These are phyloP conservation scores for Erodium chrysanthum DNA, from an alignment of 441 rosid species.

Conservation along the genomic window DNA sequence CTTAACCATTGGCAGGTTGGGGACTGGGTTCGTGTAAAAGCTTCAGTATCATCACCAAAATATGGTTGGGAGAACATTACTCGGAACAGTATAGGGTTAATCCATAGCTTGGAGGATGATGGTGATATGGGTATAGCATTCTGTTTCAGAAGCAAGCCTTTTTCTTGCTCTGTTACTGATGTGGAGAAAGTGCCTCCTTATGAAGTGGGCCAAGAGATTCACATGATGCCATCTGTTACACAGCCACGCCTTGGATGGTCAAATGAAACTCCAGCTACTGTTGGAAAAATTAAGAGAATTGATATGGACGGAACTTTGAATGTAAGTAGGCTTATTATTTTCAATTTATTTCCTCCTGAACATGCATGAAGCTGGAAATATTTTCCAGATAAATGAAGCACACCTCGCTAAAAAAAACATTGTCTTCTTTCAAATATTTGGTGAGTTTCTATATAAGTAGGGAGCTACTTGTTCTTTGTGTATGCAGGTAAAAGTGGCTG, in stretches of 20 bases:
- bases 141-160: slow-evolving; percentile 91
- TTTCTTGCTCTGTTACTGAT: slow-evolving; percentile 86
- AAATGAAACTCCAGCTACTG: slow-evolving; percentile 82
- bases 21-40: slow-evolving; percentile 92
- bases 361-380: not conserved
- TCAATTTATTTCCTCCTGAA: not conserved
- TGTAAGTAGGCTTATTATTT: slow-evolving; percentile 36
- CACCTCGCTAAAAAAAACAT: not conserved
- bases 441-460: too few species aligned
- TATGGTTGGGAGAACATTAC: slow-evolving; percentile 96
- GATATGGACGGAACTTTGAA: slow-evolving; percentile 97
- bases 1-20: slow-evolving; percentile 56
- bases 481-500: slow-evolving; percentile 69
- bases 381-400: not conserved
- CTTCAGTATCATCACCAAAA: slow-evolving; percentile 88
- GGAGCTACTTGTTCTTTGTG: slow-evolving; percentile 14
- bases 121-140: slow-evolving; percentile 93
- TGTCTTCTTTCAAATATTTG: not conserved
- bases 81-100: slow-evolving; percentile 68
- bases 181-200: slow-evolving; percentile 84
- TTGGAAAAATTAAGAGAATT: slow-evolving; percentile 73
- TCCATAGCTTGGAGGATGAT: slow-evolving; percentile 93
- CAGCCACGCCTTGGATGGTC: slow-evolving; percentile 99
- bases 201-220: slow-evolving; percentile 88
- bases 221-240: slow-evolving; percentile 60